Conservation (phyloP, 257 asterid genomes). For the Jasminum sambac region DNA sequence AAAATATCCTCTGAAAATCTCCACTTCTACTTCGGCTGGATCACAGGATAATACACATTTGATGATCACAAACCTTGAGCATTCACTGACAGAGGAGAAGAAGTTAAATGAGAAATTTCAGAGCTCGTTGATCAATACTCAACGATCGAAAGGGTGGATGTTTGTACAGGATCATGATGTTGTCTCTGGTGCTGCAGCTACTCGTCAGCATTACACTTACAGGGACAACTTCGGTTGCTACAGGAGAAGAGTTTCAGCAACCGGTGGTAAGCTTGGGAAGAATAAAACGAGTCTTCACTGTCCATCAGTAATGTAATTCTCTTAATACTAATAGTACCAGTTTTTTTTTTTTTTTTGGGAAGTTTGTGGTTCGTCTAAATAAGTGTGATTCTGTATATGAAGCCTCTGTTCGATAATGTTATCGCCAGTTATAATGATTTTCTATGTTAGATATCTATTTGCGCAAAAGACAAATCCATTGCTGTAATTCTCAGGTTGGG, state of each 20-base stretch:
- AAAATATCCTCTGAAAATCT: slow-evolving; percentile 53
- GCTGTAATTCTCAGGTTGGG: not conserved
- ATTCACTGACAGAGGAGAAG: slow-evolving; percentile 45
- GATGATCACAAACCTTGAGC: slow-evolving; percentile 42
- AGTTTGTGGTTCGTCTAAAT: not conserved
- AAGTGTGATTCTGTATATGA: not conserved
- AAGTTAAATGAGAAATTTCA: slow-evolving; percentile 11
- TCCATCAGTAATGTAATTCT: slow-evolving; percentile 19
- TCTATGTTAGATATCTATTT: not conserved
- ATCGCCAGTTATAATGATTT: not conserved
- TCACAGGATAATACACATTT: slow-evolving; percentile 31
- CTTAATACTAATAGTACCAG: not conserved
- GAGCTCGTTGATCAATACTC: slow-evolving; percentile 41
- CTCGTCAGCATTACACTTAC: slow-evolving; percentile 42
- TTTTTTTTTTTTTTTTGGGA: not conserved
- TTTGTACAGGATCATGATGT: slow-evolving; percentile 55
- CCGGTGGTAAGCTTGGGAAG: slow-evolving; percentile 36
- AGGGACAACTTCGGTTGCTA: slow-evolving; percentile 48
- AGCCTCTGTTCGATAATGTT: slow-evolving; percentile 2
- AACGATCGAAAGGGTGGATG: slow-evolving; percentile 66
- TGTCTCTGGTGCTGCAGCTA: slow-evolving; percentile 56
- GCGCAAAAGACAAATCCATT: not conserved
- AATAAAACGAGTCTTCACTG: slow-evolving; percentile 46
- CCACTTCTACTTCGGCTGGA: slow-evolving; percentile 34
- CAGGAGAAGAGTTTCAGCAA: slow-evolving; percentile 40